Base-by-base conservation (phyloP, 148 eudicot species). In the Drosera capensis region DNA sequence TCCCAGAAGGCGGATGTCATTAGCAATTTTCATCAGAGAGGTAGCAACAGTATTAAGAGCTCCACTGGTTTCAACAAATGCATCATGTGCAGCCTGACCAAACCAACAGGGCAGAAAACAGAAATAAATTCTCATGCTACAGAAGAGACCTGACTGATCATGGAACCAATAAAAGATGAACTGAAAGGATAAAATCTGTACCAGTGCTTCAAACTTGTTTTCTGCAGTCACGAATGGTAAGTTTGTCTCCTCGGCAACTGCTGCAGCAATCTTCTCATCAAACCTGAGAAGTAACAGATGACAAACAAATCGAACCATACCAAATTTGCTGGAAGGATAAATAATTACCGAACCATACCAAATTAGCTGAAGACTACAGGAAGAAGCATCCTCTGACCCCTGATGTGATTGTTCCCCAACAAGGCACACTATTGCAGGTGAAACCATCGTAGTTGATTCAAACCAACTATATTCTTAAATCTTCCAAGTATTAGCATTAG, bases 191-290 rank as follows among this genome's bases (percentile, higher is more conserved):
- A 25, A 26, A 42, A 54, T 14, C 48, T 49, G 48, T 51, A 82
- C 97, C 97, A 88, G 53, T 36, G 97, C 94, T 68, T 88, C 97
- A 65, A 88, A 88, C 66, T 88, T 88, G 72, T 88, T 88, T 71
- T 84, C 95, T 48, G 97, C 97, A 31, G 97, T 88, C 43, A 88
- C 69, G 67, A 88, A 88, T 40, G 97, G 97, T 35, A 88, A 57
- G 54, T 66, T 78, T 23, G 97, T 88, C 62, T 88, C 97, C 48
- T 80, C 84, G 35, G 97, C 85, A 40, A 88, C 97, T 49, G 97
- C 95, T 37, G 75, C 70, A 51, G 97, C 95, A 67, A 88, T 84
- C 70, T 84, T 88, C 57, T 69, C 79, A 60, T 88, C 97, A 71
- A 88, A 88, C 62, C 97, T 88, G 68, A 63, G 60, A 43, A 49